Evolutionary conservation across 148 eudicot species (phyloP).

Genomic region (Simmondsia chinensis): DNA sequence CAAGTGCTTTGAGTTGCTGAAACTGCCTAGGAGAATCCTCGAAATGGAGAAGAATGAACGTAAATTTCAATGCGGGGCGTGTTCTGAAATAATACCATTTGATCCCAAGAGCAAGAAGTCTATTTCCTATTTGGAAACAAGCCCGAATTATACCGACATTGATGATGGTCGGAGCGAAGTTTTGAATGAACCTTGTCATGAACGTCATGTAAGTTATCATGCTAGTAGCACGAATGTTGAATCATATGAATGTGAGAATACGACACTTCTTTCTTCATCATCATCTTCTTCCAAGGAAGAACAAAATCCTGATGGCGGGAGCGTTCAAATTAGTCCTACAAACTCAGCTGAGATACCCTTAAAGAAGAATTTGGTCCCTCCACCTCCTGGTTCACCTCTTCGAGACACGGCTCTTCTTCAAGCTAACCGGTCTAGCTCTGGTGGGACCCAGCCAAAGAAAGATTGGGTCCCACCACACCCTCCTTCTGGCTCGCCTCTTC

Average conservation of each 20-base stretch:
- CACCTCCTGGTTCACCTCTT: constrained; percentile 32
- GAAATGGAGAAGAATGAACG: constrained; percentile 15
- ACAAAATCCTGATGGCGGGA: constrained; percentile 16
- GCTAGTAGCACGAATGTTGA: constrained; percentile 17
- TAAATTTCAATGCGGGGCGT: constrained; percentile 65
- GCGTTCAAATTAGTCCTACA: constrained; percentile 12
- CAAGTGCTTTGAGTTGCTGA: constrained; percentile 67
- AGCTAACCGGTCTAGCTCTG: constrained; percentile 14
- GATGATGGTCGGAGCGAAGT: constrained; percentile 10
- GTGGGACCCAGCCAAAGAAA: constrained; percentile 13
- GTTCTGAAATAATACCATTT: constrained; percentile 36
- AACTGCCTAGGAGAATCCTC: constrained; percentile 35
- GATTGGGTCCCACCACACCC: constrained; percentile 13
- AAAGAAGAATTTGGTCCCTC: constrained; percentile 10
- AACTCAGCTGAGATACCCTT: constrained; percentile 18
- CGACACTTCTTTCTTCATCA: constrained; percentile 19
- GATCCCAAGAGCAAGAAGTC: constrained; percentile 28
- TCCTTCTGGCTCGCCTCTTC: constrained; percentile 32
- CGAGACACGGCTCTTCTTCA: too few relatives aligned
- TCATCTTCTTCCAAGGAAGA: constrained; percentile 42
- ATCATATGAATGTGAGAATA: constrained; percentile 37
- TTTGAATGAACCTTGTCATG: constrained; percentile 8
- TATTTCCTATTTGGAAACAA: constrained; percentile 12
- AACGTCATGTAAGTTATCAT: constrained; percentile 9
- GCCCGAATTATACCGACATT: constrained; percentile 10